phyloP scores from a whole-genome alignment of 2,329 filamentous ascomycete genomes.

The Eurotiales sp. region DNA sequence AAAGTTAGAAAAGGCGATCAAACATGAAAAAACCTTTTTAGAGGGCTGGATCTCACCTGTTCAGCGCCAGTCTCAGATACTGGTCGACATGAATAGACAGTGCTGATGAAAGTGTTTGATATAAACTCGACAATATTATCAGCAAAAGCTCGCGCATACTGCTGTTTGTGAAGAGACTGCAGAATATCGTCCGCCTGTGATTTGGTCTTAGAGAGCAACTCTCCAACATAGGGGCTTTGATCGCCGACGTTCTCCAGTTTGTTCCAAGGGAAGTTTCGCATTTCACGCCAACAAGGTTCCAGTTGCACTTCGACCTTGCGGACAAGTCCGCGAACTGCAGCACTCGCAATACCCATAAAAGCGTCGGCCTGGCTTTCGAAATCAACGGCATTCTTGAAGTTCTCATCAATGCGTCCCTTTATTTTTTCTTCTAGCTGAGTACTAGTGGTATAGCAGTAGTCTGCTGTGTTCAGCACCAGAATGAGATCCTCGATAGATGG shows the following conservation, averaged over 20 bases:
- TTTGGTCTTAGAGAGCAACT: conserved; percentile 72
- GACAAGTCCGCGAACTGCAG: conserved; percentile 78
- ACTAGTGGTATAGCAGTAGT: conserved; percentile 94
- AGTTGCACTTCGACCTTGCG: conserved; percentile 76
- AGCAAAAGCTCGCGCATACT: conserved; percentile 91
- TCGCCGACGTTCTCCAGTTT: conserved; percentile 91
- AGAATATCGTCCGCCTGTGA: conserved; percentile 70
- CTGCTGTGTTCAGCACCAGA: conserved; percentile 88
- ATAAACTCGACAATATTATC: conserved; percentile 92
- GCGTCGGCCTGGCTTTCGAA: conserved; percentile 89
- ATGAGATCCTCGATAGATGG: conserved; percentile 70
- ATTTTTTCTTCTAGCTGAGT: conserved; percentile 93
- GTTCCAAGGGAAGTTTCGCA: conserved; percentile 94
- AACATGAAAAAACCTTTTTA: not conserved
- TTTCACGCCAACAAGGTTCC: conserved; percentile 89
- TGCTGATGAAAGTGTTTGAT: conserved; percentile 72
- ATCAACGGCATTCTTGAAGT: conserved; percentile 72
- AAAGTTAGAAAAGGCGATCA: not conserved
- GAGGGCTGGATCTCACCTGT: conserved; percentile 64
- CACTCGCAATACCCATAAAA: conserved; percentile 91
- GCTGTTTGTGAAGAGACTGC: conserved; percentile 75
- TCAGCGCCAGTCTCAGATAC: conserved; percentile 93
- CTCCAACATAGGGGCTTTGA: conserved; percentile 85
- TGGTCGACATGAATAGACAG: conserved; percentile 82
- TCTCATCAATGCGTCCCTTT: conserved; percentile 79